Evolutionary conservation across 2,329 filamentous ascomycete species (phyloP), one percentile per base, ranked within the genome.

Genomic region (Colletotrichum acutatum): DNA sequence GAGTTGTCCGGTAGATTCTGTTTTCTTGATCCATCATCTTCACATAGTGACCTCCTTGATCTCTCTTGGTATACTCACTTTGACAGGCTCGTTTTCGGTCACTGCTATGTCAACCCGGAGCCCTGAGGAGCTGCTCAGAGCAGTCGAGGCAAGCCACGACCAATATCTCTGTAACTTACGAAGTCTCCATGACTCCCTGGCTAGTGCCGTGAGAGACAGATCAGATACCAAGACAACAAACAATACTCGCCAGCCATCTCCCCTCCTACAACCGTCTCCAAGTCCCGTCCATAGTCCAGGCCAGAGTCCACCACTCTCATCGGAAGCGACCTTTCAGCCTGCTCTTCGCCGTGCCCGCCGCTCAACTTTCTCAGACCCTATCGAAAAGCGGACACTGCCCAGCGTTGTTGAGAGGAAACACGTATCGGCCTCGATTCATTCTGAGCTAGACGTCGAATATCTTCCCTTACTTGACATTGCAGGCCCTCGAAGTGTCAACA

Each of bases 251-350:
- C 82, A 75, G 87, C 76, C 77, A 90, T 86, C 75, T 86, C 84
- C 42, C 83, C 84, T 28, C 90, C 88, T 30, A 90, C 88, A 30
- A 8, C 65, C 62, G 1, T 61, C 68, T 2, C 62, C 62, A n/a
- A 75, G 74, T n/a, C 73, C 73, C 2, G 46, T 54, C 3, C 62
- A 69, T 19, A 74, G 69, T 26, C 73, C 73, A 4, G 46, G 58
- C 6, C 60, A 71, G 9, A 75, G 74, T 26, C 74, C 74, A 14
- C 34, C 61, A 12, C 34, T 71, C 14, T 26, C 64, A 1, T 46
- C 52, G 34, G 66, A 75, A 26, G 67, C 71, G 6, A 56, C 60
- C 16, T 74, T 75, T 6, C 57, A 65, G 16, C 42, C 69, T 3
- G 37, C 72, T n/a, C 71, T 73, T 22, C 73, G 73, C 16, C 78